Evolutionary conservation across 768 basidiomycete genomes (phyloP).

Genomic region (Mycena latifolia): DNA sequence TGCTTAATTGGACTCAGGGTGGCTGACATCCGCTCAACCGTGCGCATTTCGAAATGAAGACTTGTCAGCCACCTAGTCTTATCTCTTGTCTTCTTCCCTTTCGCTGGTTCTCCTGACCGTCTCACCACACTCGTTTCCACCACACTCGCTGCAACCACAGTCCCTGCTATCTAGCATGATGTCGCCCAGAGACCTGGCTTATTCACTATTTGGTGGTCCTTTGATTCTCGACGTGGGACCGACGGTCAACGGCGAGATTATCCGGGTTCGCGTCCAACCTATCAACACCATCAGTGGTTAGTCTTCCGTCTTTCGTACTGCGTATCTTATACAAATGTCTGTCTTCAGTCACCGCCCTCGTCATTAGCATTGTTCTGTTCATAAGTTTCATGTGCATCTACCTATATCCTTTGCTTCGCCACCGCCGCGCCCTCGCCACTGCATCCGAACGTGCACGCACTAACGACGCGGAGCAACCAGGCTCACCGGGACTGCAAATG

Average conservation of each 20-base stretch:
- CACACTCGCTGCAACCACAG: constrained; percentile 26
- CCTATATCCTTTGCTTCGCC: constrained; percentile 38
- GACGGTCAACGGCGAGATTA: constrained; percentile 33
- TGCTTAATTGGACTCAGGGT: background rate
- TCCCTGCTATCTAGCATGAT: constrained; percentile 32
- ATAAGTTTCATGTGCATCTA: constrained; percentile 41
- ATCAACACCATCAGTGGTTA: constrained; percentile 36
- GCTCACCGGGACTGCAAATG: constrained; percentile 17
- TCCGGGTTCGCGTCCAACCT: constrained; percentile 35
- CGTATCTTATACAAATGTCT: background rate
- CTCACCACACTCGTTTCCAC: constrained; percentile 31
- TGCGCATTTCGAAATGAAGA: background rate
- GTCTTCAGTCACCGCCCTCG: constrained; percentile 39
- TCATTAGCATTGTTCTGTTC: constrained; percentile 40
- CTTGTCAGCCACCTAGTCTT: constrained; percentile 23
- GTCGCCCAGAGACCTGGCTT: constrained; percentile 24
- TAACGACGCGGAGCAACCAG: constrained; percentile 31
- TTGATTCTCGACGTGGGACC: constrained; percentile 33
- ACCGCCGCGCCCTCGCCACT: constrained; percentile 12
- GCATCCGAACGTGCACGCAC: background rate
- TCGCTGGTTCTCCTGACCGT: constrained; percentile 8
- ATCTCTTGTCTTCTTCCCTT: constrained; percentile 17
- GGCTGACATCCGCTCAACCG: constrained; percentile 18
- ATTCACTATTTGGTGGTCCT: constrained; percentile 34
- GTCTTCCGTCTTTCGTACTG: background rate